These are phyloP conservation scores for Xylariomycetidae sp. DNA, from an alignment of 2,329 filamentous ascomycete genomes.

Conservation along the genomic window DNA sequence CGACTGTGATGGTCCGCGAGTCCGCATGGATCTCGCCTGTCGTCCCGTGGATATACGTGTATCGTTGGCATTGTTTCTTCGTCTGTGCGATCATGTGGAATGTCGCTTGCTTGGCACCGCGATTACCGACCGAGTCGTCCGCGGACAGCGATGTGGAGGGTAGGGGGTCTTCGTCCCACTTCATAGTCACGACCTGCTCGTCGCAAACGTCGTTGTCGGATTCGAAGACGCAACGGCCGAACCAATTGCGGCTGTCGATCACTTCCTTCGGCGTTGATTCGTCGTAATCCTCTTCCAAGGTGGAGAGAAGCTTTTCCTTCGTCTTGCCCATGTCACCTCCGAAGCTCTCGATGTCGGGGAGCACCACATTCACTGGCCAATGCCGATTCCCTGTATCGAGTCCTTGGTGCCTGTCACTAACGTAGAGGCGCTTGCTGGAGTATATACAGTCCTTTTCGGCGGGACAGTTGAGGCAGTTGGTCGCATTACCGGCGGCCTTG, in stretches of 20 bases:
- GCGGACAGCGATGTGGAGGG: conserved; percentile 9
- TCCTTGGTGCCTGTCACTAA: conserved; percentile 57
- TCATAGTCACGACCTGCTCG: conserved; percentile 83
- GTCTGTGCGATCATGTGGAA: conserved; percentile 96
- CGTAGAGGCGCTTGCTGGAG: conserved; percentile 79
- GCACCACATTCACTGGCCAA: conserved; percentile 88
- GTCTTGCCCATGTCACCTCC: conserved; percentile 37
- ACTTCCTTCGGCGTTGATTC: conserved; percentile 40
- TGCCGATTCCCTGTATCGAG: conserved; percentile 60
- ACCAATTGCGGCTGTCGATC: conserved; percentile 63
- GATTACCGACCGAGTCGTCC: conserved; percentile 27
- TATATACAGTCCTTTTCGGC: conserved; percentile 74
- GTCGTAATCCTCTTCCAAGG: conserved; percentile 48
- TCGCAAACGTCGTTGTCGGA: conserved; percentile 91
- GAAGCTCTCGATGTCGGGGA: conserved; percentile 84
- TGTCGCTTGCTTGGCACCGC: conserved; percentile 75
- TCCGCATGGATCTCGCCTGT: conserved; percentile 84
- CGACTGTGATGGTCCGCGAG: conserved; percentile 68
- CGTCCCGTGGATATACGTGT: conserved; percentile 81
- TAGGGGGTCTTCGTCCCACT: conserved; percentile 71
- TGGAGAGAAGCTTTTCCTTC: conserved; percentile 31
- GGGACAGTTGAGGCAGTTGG: conserved; percentile 81
- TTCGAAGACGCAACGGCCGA: conserved; percentile 93
- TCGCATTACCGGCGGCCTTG: conserved; percentile 64
- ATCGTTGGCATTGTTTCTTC: conserved; percentile 78